Evolutionary conservation across 257 asterid species (phyloP).

Genomic region (Nicotiana attenuata): DNA sequence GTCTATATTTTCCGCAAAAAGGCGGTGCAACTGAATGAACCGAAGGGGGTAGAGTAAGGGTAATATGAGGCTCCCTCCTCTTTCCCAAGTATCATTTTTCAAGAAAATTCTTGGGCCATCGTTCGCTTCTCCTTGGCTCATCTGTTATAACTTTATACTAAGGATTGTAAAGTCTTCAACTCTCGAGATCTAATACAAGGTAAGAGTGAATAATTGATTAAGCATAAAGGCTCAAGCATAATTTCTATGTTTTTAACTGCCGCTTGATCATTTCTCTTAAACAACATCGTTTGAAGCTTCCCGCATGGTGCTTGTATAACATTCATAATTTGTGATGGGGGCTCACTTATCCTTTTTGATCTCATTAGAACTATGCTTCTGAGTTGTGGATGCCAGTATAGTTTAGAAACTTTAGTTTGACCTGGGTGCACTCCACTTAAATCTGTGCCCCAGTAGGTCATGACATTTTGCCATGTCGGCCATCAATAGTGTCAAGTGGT

Average conservation of each 20-base stretch:
- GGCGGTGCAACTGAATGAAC: neutral
- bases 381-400: neutral
- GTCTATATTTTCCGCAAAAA: neutral
- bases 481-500: neutral
- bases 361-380: neutral
- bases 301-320: neutral
- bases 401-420: neutral
- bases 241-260: neutral
- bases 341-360: neutral
- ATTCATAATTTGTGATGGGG: neutral
- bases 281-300: too few species aligned
- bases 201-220: neutral
- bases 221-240: neutral
- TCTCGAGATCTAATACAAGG: neutral
- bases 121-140: neutral
- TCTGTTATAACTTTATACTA: neutral
- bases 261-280: neutral
- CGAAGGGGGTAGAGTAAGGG: neutral
- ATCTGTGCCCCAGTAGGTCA: neutral
- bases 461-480: neutral
- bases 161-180: neutral
- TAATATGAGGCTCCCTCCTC: neutral
- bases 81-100: neutral
- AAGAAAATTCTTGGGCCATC: neutral
- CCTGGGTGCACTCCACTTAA: neutral